Evolutionary conservation across 2,329 filamentous ascomycete species (phyloP).

Genomic region (Tolypocladium sp.): DNA sequence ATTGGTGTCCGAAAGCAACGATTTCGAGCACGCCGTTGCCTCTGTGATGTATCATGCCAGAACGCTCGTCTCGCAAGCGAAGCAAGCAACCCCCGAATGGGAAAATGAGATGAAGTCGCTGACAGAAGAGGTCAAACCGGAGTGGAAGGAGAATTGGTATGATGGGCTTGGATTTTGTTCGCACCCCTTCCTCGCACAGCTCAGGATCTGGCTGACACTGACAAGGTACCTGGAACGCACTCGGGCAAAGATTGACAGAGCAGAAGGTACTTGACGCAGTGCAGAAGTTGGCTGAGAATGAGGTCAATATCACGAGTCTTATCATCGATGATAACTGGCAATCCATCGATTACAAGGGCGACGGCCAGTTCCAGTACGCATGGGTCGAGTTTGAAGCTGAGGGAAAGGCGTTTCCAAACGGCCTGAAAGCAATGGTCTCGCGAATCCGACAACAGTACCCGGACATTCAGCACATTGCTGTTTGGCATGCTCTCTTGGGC

Average conservation of each 20-base stretch:
- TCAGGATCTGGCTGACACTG: slow-evolving; percentile 7
- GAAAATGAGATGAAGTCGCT: slow-evolving; percentile 36
- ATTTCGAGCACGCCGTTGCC: slow-evolving; percentile 67
- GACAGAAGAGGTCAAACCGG: slow-evolving; percentile 38
- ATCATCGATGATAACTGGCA: slow-evolving; percentile 99
- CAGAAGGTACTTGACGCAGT: slow-evolving; percentile 71
- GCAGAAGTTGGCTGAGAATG: slow-evolving; percentile 57
- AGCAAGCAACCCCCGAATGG: slow-evolving; percentile 31
- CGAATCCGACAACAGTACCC: slow-evolving; percentile 61
- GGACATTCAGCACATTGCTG: slow-evolving; percentile 72
- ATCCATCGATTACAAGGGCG: slow-evolving; percentile 47
- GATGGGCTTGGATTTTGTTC: slow-evolving; percentile 85
- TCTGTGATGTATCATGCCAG: slow-evolving; percentile 85
- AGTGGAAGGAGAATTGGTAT: slow-evolving; percentile 83
- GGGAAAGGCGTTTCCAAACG: slow-evolving; percentile 65
- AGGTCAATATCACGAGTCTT: slow-evolving; percentile 72
- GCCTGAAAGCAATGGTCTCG: slow-evolving; percentile 61
- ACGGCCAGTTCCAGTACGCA: slow-evolving; percentile 46
- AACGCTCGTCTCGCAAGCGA: slow-evolving; percentile 31
- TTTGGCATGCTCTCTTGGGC: slow-evolving; percentile 85
- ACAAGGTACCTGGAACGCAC: slow-evolving; percentile 78
- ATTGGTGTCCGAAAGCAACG: slow-evolving; percentile 60
- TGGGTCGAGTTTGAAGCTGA: slow-evolving; percentile 88
- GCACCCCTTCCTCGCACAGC: slow-evolving; percentile 10
- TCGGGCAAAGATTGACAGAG: slow-evolving; percentile 76